Evolutionary conservation across 2,329 filamentous ascomycete genomes (phyloP), one percentile per base, ranked within the genome.

Genomic region (Pyrenophora seminiperda): DNA sequence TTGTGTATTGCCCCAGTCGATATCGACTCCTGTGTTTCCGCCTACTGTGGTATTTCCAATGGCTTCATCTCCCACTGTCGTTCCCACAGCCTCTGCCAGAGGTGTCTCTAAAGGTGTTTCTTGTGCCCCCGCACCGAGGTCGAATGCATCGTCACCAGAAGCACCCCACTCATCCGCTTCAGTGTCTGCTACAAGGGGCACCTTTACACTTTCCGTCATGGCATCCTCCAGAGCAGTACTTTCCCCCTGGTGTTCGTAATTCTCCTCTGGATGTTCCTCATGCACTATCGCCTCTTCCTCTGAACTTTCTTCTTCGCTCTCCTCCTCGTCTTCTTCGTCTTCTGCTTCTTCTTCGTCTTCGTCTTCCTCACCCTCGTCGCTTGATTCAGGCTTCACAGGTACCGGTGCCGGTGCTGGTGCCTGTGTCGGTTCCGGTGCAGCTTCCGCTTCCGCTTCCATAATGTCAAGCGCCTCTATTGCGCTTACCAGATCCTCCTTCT

Each of bases 201-300:
- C 72, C 24, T 68, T 63, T 10, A 66, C 70, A 43, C 73, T 75
- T 43, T 79, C 77, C 15, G 74, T 69, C 18, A 77, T 61, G 17
- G 77, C 77, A 17, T 77, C 72, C 42, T 79, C 77, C 55, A 79
- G 61, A 7, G 74, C 65, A 4, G 76, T 76, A 0, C 66, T 66
- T 41, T 77, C 75, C 32, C 77, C 73, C 49, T 81, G 77, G 50
- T 77, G 73, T 48, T 79, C 77, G 56, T 80, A 80, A 32, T 73
- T 62, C 27, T 68, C 68, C 27, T 67, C 67, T 10, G 61, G 56
- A 17, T 61, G 61, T 27, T 62, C 59, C 18, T 59, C 58, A 2
- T 54, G 32, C 5, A 42, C 40, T 2, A 39, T 40, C 3, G 39
- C 30, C n/a, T 59, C 53, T 22, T 51, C 49, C 6, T 56, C 53